Percentiles rank a stretch among this genome's conserved stretches.
Evolutionary conservation across 441 rosid species (phyloP).

Genomic region (Gossypium davidsonii): DNA sequence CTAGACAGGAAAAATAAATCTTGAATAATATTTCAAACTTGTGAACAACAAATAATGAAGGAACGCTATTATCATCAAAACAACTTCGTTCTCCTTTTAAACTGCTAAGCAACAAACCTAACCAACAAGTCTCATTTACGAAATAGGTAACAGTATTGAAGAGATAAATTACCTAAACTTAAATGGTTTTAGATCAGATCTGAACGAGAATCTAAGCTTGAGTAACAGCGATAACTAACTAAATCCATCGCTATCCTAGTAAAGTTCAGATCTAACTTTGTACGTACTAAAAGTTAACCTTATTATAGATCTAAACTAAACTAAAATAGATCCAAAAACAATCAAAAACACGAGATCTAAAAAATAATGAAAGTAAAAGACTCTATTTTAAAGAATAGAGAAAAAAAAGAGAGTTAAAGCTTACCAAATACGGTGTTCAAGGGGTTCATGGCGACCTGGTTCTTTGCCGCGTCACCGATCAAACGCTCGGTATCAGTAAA

Average conservation of each 20-base stretch:
- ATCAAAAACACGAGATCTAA: not conserved
- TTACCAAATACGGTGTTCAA: constrained; percentile 51
- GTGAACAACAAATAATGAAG: too few species aligned
- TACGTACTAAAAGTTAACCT: not conserved
- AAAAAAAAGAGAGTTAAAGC: not conserved
- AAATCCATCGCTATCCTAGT: not conserved
- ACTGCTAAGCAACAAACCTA: not conserved
- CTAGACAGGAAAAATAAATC: too few species aligned
- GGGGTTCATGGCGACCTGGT: constrained; percentile 60
- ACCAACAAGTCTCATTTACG: not conserved
- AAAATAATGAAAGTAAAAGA: not conserved
- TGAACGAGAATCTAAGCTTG: not conserved
- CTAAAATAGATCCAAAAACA: not conserved
- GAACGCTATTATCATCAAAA: too few species aligned
- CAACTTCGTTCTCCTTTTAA: too few species aligned
- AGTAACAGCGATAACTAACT: not conserved
- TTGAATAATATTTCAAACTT: too few species aligned
- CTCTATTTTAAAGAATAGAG: too few species aligned
- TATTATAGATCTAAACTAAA: not conserved
- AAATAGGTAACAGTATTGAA: not conserved
- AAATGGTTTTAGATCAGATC: not conserved
- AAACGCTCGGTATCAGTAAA: constrained; percentile 45
- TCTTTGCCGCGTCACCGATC: constrained; percentile 58
- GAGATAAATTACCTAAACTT: not conserved
- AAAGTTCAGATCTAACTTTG: not conserved